phyloP scores from a whole-genome alignment of 345 rosid species.

The Heritiera fomes region DNA sequence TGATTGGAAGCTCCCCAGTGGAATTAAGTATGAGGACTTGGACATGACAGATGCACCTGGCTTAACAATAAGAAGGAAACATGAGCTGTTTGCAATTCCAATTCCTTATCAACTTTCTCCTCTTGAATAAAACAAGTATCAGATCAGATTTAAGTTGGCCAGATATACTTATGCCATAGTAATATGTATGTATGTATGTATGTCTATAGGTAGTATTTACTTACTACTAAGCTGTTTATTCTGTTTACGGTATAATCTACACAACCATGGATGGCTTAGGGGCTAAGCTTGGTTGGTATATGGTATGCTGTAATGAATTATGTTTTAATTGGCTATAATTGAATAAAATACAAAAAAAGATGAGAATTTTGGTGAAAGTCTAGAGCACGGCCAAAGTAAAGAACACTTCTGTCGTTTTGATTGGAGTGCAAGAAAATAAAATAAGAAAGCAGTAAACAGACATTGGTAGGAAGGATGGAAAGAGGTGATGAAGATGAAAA shows the following conservation, averaged over 20 bases:
- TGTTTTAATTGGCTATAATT: too few species aligned
- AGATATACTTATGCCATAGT: background rate
- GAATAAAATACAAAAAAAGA: too few species aligned
- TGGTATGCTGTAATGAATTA: too few species aligned
- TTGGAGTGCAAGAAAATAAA: too few species aligned
- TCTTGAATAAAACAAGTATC: background rate
- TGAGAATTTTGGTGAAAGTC: too few species aligned
- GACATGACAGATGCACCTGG: constrained; percentile 17
- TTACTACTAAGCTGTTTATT: background rate
- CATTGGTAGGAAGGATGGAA: too few species aligned
- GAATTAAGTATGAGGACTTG: constrained; percentile 17
- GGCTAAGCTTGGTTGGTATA: too few species aligned
- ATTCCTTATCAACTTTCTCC: constrained; percentile 13
- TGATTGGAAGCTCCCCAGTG: constrained; percentile 30
- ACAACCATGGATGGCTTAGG: too few species aligned
- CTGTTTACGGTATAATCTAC: background rate
- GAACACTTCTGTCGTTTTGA: too few species aligned
- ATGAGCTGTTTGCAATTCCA: constrained; percentile 17
- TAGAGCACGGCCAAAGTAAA: too few species aligned
- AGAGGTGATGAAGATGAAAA: too few species aligned
- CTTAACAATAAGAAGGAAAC: constrained; percentile 11
- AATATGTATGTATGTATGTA: background rate
- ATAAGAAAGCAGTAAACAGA: too few species aligned
- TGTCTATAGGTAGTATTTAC: background rate
- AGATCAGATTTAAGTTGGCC: background rate